Evolutionary conservation across 2,329 filamentous ascomycete species (phyloP).

Genomic region (Sporothrix euskadiensis): DNA sequence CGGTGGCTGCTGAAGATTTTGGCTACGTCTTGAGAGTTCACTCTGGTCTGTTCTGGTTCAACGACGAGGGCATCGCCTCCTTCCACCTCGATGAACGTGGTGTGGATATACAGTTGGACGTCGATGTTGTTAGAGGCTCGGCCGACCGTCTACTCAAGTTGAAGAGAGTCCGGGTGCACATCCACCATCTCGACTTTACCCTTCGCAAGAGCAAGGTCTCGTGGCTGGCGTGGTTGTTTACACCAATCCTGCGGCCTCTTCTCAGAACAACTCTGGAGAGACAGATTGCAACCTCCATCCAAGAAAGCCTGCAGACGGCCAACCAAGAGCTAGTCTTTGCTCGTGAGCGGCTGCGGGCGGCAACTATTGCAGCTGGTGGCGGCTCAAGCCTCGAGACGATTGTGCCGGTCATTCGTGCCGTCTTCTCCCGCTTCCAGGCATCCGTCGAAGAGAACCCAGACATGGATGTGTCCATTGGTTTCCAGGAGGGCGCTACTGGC

Average conservation of each 20-base stretch:
- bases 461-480: slow-evolving; percentile 69
- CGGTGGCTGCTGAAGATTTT: slow-evolving; percentile 79
- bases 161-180: slow-evolving; percentile 71
- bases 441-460: slow-evolving; percentile 64
- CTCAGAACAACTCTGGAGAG: slow-evolving; percentile 77
- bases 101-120: slow-evolving; percentile 79
- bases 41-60: slow-evolving; percentile 69
- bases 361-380: slow-evolving; percentile 66
- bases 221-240: not conserved
- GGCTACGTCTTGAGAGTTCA: slow-evolving; percentile 88
- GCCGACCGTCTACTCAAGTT: slow-evolving; percentile 81
- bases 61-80: slow-evolving; percentile 80
- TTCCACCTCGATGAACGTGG: slow-evolving; percentile 85
- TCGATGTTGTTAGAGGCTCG: slow-evolving; percentile 76
- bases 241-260: slow-evolving; percentile 71
- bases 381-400: slow-evolving; percentile 52
- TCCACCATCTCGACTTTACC: slow-evolving; percentile 80
- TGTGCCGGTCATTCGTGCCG: slow-evolving; percentile 5
- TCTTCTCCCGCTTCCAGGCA: slow-evolving; percentile 36
- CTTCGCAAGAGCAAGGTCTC: slow-evolving; percentile 47
- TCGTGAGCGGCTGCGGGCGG: slow-evolving; percentile 80
- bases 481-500: slow-evolving; percentile 50
- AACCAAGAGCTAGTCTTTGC: slow-evolving; percentile 88
- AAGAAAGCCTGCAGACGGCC: slow-evolving; percentile 66
- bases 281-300: slow-evolving; percentile 72